Percentiles rank a stretch among this genome's conserved stretches.
These are phyloP conservation scores for Chytriomyces sp. DNA, from an alignment of 192 early-diverging fungal species.

Conservation along the genomic window DNA sequence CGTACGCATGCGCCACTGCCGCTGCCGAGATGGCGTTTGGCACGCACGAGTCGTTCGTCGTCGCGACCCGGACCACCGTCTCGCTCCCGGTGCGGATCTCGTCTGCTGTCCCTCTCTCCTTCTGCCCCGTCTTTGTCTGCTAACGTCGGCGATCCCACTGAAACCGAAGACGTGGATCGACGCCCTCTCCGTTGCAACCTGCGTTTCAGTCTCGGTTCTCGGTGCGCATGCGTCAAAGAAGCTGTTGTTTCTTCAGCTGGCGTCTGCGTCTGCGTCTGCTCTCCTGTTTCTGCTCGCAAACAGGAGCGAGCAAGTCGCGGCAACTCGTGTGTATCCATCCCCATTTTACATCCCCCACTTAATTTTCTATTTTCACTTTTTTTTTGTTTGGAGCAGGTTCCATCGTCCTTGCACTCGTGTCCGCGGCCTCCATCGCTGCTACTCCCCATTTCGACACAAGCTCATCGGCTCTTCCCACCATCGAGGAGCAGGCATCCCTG, in stretches of 20 bases:
- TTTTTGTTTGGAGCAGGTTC: neutral
- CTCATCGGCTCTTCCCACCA: too few relatives aligned
- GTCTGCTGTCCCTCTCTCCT: neutral
- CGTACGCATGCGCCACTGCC: constrained; percentile 2
- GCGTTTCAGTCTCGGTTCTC: neutral
- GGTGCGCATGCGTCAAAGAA: neutral
- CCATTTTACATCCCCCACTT: too few relatives aligned
- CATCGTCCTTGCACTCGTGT: neutral
- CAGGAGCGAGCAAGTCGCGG: neutral
- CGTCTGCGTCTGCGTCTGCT: neutral
- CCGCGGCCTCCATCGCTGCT: neutral
- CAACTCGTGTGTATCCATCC: constrained; percentile 5
- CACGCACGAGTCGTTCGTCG: neutral
- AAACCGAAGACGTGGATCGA: constrained; percentile 1
- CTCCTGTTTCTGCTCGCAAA: neutral
- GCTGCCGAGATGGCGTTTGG: constrained; percentile 1
- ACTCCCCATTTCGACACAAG: too few relatives aligned
- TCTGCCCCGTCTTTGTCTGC: neutral
- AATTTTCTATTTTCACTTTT: neutral
- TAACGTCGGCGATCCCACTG: neutral
- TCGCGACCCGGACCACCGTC: constrained; percentile 10
- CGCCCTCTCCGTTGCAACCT: neutral
- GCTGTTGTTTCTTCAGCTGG: neutral
- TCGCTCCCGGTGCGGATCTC: neutral
- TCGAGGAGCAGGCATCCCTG: too few relatives aligned